These are phyloP conservation scores for Fusarium nodosum DNA, from an alignment of 2,329 filamentous ascomycete genomes.

Conservation along the genomic window DNA sequence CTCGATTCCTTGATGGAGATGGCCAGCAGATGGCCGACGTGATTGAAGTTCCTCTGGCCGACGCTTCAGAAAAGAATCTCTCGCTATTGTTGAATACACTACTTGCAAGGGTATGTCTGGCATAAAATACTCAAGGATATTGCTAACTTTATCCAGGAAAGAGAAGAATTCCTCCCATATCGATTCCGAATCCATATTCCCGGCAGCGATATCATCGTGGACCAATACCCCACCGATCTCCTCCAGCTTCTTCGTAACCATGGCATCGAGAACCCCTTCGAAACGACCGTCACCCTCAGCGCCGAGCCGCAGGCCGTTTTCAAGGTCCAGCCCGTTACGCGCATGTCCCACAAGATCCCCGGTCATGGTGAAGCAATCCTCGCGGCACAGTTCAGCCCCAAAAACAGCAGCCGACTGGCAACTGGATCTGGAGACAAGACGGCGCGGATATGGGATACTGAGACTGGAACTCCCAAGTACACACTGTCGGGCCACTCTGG, in stretches of 20 bases:
- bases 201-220: constrained; percentile 65
- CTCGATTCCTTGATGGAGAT: constrained; percentile 89
- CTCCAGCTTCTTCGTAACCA: constrained; percentile 67
- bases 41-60: constrained; percentile 81
- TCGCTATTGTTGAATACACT: constrained; percentile 89
- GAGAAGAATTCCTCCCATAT: constrained; percentile 72
- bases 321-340: constrained; percentile 89
- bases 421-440: constrained; percentile 94
- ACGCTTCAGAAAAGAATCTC: constrained; percentile 90
- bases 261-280: constrained; percentile 70
- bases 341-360: constrained; percentile 88
- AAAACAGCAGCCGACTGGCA: constrained; percentile 80
- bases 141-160: constrained; percentile 56
- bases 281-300: constrained; percentile 67
- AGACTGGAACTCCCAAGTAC: constrained; percentile 89
- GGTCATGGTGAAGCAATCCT: constrained; percentile 95
- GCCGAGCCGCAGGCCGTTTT: constrained; percentile 91
- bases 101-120: constrained; percentile 74
- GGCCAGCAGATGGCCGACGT: constrained; percentile 78
- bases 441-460: constrained; percentile 92
- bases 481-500: constrained; percentile 87
- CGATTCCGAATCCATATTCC: constrained; percentile 72
- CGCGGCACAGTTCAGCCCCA: constrained; percentile 86
- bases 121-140: background rate
- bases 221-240: constrained; percentile 69